Conservation (phyloP, 2,329 filamentous ascomycete species). For the Sphaceloma murrayae region DNA sequence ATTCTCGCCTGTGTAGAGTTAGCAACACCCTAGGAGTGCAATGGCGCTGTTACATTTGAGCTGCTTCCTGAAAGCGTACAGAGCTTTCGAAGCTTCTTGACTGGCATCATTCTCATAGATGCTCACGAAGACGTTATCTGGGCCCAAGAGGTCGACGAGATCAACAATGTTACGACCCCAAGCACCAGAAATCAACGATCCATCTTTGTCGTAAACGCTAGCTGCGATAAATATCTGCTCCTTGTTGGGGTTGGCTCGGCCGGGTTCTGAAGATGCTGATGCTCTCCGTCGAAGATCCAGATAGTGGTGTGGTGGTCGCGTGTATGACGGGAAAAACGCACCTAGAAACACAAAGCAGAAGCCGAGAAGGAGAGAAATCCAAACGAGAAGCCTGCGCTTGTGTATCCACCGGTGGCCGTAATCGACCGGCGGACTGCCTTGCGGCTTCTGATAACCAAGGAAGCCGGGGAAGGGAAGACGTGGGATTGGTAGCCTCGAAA, state of each 20-base stretch:
- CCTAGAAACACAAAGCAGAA: conserved; percentile 29
- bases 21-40: too few relatives aligned
- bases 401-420: background rate
- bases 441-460: conserved; percentile 7
- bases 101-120: conserved; percentile 66
- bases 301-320: conserved; percentile 45
- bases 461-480: conserved; percentile 8
- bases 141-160: conserved; percentile 56
- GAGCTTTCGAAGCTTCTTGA: conserved; percentile 40
- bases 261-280: conserved; percentile 23
- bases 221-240: conserved; percentile 67
- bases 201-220: conserved; percentile 57
- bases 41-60: conserved; percentile 35
- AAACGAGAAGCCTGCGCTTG: background rate
- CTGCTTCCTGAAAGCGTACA: conserved; percentile 43
- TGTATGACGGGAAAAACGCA: conserved; percentile 48
- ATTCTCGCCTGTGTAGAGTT: conserved; percentile 37
- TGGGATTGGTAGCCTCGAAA: conserved; percentile 1
- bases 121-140: conserved; percentile 59
- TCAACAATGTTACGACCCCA: conserved; percentile 55
- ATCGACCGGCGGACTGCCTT: background rate
- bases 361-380: conserved; percentile 3
- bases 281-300: conserved; percentile 32
- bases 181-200: conserved; percentile 49
- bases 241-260: conserved; percentile 43